Conservation (phyloP, 169 alveolate genomes). For the Besnoitia besnoiti region DNA sequence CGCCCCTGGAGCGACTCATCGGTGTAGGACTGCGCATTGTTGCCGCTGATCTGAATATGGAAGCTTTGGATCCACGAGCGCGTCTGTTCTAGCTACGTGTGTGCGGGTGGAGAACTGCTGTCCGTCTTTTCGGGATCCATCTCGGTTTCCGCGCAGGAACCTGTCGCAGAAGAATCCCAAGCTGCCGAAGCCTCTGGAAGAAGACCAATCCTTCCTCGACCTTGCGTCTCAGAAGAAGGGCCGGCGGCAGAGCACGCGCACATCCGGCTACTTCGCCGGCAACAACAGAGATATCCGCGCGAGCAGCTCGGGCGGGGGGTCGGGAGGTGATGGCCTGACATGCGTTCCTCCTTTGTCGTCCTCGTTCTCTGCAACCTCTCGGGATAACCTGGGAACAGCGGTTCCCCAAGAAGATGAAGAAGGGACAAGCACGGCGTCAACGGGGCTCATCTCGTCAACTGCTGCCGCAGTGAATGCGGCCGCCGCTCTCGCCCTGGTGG, state of each 20-base stretch:
- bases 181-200: conserved; percentile 34
- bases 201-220: conserved; percentile 18
- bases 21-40: too few relatives aligned
- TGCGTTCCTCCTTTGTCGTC: background rate
- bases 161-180: conserved; percentile 9
- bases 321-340: background rate
- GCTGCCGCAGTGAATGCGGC: conserved; percentile 34
- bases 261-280: background rate
- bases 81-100: too few relatives aligned
- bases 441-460: background rate
- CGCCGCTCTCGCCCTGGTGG: background rate
- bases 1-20: too few relatives aligned
- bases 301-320: background rate
- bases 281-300: background rate
- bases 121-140: too few relatives aligned
- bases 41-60: too few relatives aligned
- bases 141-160: background rate
- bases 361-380: background rate
- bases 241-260: background rate
- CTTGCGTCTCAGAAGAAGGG: conserved; percentile 24
- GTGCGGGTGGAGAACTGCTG: too few relatives aligned
- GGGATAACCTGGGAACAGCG: background rate
- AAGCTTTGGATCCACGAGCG: too few relatives aligned
- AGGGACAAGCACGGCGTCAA: background rate
- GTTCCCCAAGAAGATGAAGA: background rate